Conservation (phyloP, 1,284 basidiomycete species). For the Pholiota adiposa region DNA sequence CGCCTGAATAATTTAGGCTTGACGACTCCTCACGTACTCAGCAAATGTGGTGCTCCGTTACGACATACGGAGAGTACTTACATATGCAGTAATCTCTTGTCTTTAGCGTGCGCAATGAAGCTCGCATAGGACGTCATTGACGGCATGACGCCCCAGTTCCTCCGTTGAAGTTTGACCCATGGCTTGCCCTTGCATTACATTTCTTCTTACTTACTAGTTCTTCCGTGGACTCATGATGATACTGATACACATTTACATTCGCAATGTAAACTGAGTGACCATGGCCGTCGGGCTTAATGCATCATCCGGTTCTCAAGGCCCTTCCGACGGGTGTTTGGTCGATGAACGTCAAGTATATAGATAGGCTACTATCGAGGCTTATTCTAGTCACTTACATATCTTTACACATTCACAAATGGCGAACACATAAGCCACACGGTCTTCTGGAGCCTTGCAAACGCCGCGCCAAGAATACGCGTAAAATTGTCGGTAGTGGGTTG, state of each 20-base stretch:
- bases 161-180: no score
- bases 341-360: background rate
- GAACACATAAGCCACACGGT: background rate
- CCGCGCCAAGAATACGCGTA: conserved; percentile 1
- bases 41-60: background rate
- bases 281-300: background rate
- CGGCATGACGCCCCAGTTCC: background rate
- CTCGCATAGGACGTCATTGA: background rate
- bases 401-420: no score
- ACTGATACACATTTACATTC: background rate
- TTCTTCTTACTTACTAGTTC: background rate
- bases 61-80: no score
- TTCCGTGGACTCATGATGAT: background rate
- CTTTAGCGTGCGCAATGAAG: background rate
- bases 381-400: background rate
- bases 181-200: background rate
- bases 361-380: no score
- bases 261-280: background rate
- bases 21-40: background rate
- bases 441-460: background rate
- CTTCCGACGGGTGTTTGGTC: background rate
- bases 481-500: background rate
- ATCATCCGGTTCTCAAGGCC: background rate
- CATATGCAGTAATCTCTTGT: background rate
- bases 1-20: background rate